phyloP scores from a whole-genome alignment of 106 monocot genomes.

The Amphibolis antarctica region DNA sequence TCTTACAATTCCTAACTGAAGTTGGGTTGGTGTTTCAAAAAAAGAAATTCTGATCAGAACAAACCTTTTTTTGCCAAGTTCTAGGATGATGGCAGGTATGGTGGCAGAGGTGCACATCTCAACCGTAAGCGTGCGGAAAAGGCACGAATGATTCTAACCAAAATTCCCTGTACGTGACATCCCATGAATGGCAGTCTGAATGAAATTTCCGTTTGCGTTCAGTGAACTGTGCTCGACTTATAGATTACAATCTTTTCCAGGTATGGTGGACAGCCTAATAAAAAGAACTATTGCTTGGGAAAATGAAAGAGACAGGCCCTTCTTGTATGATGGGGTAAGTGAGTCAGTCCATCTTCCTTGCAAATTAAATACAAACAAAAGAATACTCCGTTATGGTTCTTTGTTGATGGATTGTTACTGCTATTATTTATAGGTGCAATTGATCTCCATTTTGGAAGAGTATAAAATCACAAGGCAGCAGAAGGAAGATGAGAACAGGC shows the following conservation, averaged over 20 bases:
- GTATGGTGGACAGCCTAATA: slow-evolving; percentile 72
- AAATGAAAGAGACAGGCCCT: slow-evolving; percentile 49
- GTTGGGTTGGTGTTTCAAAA: too few species aligned
- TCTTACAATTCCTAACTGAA: not conserved
- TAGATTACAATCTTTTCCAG: slow-evolving; percentile 34
- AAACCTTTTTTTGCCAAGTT: slow-evolving; percentile 1
- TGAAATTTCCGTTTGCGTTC: too few species aligned
- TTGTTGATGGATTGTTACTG: too few species aligned
- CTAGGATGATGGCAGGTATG: slow-evolving; percentile 68
- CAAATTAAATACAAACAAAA: too few species aligned
- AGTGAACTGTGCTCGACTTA: too few species aligned
- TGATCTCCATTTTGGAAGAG: slow-evolving; percentile 78
- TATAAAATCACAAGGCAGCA: slow-evolving; percentile 58
- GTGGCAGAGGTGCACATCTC: slow-evolving; percentile 67
- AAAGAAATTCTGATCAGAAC: not conserved
- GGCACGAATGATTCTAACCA: slow-evolving; percentile 56
- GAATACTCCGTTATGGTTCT: too few species aligned
- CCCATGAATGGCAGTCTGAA: not conserved
- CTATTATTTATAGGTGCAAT: slow-evolving; percentile 42
- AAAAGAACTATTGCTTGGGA: slow-evolving; percentile 76
- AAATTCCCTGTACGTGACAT: slow-evolving; percentile 59
- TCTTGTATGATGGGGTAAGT: slow-evolving; percentile 90
- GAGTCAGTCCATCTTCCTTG: too few species aligned
- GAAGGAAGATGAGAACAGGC: slow-evolving; percentile 76
- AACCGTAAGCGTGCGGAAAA: slow-evolving; percentile 82